Percentiles rank a stretch among this genome's conserved stretches.
Evolutionary conservation across 2,329 filamentous ascomycete species (phyloP).

Genomic region (Epichloe bromicola): DNA sequence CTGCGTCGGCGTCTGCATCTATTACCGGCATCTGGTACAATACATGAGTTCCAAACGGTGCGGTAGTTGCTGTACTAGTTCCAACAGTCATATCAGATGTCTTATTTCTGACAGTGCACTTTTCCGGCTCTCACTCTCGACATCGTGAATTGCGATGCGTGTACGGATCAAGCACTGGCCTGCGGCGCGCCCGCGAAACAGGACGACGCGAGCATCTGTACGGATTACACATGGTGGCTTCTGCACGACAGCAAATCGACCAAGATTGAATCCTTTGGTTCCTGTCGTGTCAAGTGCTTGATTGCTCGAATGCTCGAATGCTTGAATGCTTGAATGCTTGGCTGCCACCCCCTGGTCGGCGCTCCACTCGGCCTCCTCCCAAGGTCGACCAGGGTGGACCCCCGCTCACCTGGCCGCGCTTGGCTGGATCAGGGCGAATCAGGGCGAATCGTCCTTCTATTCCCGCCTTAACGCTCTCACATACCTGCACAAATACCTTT

Average conservation of each 20-base stretch:
- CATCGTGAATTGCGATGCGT: too few species aligned
- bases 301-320: too few species aligned
- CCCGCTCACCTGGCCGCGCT: conserved; percentile 8
- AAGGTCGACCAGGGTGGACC: conserved; percentile 3
- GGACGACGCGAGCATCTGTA: not conserved
- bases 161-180: too few species aligned
- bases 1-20: not conserved
- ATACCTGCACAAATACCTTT: conserved; percentile 6
- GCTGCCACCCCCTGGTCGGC: conserved; percentile 8
- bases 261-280: too few species aligned
- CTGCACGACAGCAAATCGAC: not conserved
- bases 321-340: not conserved
- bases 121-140: not conserved
- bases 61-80: not conserved
- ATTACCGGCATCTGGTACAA: not conserved
- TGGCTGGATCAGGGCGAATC: conserved; percentile 6
- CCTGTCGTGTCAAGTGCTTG: not conserved
- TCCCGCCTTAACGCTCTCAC: conserved; percentile 3
- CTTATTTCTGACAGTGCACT: not conserved
- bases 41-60: not conserved
- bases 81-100: not conserved
- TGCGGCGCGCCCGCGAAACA: too few species aligned
- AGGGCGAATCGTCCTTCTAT: conserved; percentile 5
- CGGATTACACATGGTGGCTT: not conserved
- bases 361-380: conserved; percentile 10